Evolutionary conservation across 176 grass and related monocot genomes (phyloP).

Genomic region (Zea luxurians): DNA sequence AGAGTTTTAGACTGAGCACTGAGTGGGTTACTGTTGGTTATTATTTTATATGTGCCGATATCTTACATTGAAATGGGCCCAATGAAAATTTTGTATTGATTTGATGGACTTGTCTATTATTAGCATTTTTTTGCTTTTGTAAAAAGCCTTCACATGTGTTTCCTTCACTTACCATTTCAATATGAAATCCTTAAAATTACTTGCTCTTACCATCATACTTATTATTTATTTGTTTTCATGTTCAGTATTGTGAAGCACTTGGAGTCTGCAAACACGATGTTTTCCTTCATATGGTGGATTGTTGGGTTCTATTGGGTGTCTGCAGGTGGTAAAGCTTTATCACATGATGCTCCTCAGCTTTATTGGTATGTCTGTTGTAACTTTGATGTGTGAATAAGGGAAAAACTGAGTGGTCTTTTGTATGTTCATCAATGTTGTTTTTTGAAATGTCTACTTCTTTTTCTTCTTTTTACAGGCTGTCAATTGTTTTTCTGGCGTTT

Average conservation of each 20-base stretch:
- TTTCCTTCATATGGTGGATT: conserved; percentile 99
- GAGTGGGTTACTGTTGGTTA: background rate
- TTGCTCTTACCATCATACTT: background rate
- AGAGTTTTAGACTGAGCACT: background rate
- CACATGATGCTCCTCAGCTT: conserved; percentile 78
- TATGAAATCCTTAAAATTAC: conserved; percentile 17
- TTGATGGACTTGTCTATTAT: background rate
- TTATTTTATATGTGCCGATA: background rate
- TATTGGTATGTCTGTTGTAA: conserved; percentile 68
- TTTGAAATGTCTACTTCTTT: conserved; percentile 42
- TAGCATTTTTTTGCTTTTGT: background rate
- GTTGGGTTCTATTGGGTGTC: conserved; percentile 97
- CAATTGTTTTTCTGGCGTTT: conserved; percentile 93
- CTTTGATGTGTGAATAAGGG: conserved; percentile 6
- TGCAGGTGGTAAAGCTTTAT: conserved; percentile 71
- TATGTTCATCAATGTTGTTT: conserved; percentile 8
- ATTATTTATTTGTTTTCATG: conserved; percentile 24
- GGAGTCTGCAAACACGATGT: conserved; percentile 97
- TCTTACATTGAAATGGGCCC: background rate
- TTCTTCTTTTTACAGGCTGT: conserved; percentile 60
- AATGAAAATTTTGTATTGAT: background rate
- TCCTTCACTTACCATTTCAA: conserved; percentile 24
- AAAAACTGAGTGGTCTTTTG: background rate
- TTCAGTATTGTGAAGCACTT: conserved; percentile 80
- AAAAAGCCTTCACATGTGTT: background rate